Conservation (phyloP, 768 basidiomycete genomes). For the Tylopilus sp. region DNA sequence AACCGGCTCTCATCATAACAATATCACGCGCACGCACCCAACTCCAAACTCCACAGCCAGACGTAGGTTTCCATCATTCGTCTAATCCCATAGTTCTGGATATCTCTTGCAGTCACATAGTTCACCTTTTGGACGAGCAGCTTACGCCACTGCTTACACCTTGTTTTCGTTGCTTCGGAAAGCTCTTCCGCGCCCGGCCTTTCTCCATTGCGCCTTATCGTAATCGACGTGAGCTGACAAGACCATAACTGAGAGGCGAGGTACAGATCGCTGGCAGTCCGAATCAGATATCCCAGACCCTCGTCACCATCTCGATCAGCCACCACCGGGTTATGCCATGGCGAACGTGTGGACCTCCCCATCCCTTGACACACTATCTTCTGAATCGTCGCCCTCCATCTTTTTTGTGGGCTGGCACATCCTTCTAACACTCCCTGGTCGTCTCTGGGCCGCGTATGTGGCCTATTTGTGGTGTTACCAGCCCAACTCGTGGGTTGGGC, state of each 20-base stretch:
- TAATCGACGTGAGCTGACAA: constrained; percentile 14
- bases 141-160: constrained; percentile 4
- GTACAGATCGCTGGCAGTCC: background rate
- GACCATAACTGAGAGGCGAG: constrained; percentile 4
- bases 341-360: constrained; percentile 7
- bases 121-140: background rate
- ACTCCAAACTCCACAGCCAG: background rate
- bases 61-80: background rate
- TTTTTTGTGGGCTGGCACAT: constrained; percentile 17
- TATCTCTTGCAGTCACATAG: background rate
- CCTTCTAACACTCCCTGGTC: constrained; percentile 30
- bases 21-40: background rate
- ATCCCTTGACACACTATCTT: constrained; percentile 5
- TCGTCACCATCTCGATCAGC: background rate
- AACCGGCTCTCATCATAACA: background rate
- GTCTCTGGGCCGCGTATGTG: constrained; percentile 59
- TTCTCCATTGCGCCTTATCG: constrained; percentile 22
- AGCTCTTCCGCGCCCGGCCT: constrained; percentile 6
- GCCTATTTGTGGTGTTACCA: constrained; percentile 63
- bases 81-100: too few relatives aligned
- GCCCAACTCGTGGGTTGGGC: constrained; percentile 63
- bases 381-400: constrained; percentile 10
- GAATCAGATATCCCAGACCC: background rate
- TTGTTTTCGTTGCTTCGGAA: background rate
- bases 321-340: constrained; percentile 11